These are phyloP conservation scores for Zymoseptoria crescenta DNA, from an alignment of 2,329 filamentous ascomycete genomes.

Conservation along the genomic window DNA sequence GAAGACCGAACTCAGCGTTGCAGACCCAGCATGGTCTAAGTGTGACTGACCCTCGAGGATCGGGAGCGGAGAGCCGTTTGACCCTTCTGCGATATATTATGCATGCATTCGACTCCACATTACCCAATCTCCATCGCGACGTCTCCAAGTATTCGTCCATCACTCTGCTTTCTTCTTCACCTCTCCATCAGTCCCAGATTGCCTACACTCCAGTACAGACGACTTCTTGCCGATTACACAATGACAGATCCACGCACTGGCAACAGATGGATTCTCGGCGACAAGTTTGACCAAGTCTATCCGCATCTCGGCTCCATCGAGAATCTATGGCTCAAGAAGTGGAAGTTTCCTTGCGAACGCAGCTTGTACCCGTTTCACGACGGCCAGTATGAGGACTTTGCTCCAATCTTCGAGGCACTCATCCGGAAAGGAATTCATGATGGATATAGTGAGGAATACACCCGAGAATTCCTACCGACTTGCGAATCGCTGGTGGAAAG, in stretches of 20 bases:
- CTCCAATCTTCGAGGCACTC: slow-evolving; percentile 31
- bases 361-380: slow-evolving; percentile 27
- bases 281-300: slow-evolving; percentile 41
- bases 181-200: not conserved
- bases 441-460: slow-evolving; percentile 32
- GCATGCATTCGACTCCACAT: not conserved
- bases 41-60: not conserved
- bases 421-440: slow-evolving; percentile 32
- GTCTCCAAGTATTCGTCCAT: not conserved
- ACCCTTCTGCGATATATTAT: not conserved
- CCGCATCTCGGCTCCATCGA: slow-evolving; percentile 54
- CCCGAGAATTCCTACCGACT: slow-evolving; percentile 31
- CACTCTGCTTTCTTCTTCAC: not conserved
- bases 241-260: slow-evolving; percentile 28
- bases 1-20: not conserved
- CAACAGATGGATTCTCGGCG: slow-evolving; percentile 35
- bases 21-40: not conserved
- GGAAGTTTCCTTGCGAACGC: slow-evolving; percentile 28
- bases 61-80: not conserved
- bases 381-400: slow-evolving; percentile 31
- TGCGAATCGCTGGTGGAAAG: slow-evolving; percentile 26
- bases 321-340: slow-evolving; percentile 41
- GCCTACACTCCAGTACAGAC: not conserved
- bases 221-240: not conserved
- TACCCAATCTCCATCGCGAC: not conserved